Percentiles rank a stretch among this genome's conserved stretches.
phyloP scores from a whole-genome alignment of 108 stramenopile genomes.

The Aurantiochytrium sp. region DNA sequence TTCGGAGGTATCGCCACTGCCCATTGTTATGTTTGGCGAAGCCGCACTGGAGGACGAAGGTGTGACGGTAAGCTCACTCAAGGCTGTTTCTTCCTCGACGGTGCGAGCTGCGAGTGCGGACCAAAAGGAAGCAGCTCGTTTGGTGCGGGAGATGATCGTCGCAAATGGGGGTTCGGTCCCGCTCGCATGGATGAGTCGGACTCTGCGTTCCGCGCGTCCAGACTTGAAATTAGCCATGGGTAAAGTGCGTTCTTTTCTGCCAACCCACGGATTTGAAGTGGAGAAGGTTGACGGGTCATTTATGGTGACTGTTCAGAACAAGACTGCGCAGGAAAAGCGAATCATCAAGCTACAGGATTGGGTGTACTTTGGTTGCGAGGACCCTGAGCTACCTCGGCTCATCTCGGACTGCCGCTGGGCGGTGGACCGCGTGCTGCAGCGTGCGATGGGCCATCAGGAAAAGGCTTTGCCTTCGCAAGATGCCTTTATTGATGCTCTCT shows the following conservation, averaged over 20 bases:
- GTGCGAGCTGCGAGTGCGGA: background rate
- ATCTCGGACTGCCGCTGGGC: background rate
- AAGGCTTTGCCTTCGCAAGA: background rate
- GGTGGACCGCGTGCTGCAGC: background rate
- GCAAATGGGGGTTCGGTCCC: background rate
- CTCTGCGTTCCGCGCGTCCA: background rate
- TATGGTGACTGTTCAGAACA: background rate
- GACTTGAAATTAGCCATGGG: background rate
- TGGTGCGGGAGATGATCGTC: background rate
- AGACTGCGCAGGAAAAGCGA: background rate
- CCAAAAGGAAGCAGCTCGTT: background rate
- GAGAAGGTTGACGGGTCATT: background rate
- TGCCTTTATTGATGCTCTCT: background rate
- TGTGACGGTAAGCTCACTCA: background rate
- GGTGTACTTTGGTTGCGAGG: background rate
- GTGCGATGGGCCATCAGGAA: background rate
- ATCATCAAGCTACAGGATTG: background rate
- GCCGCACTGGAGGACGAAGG: background rate
- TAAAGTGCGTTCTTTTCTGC: background rate
- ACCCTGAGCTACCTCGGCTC: background rate
- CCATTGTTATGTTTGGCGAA: slow-evolving; percentile 66
- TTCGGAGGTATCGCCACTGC: slow-evolving; percentile 53
- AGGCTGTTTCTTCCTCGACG: background rate
- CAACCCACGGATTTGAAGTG: background rate
- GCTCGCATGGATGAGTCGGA: background rate